phyloP scores from a whole-genome alignment of 352 stramenopile genomes.

The Pythium sp. region DNA sequence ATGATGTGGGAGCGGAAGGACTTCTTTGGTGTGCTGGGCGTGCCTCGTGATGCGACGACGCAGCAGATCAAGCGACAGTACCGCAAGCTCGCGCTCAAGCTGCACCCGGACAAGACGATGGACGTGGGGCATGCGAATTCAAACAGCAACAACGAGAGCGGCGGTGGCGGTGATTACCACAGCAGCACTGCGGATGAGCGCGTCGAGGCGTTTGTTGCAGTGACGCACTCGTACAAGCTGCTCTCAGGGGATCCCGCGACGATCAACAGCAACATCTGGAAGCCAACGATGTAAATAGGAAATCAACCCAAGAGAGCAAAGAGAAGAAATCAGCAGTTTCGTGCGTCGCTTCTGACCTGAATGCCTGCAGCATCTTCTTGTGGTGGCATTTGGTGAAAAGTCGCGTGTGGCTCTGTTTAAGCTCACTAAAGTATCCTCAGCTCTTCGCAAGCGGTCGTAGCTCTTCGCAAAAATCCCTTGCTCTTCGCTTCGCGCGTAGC shows the following conservation, averaged over 20 bases:
- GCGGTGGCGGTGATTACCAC: slow-evolving; percentile 13
- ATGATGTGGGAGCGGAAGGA: slow-evolving; percentile 82
- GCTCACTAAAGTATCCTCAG: neutral
- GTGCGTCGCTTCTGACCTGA: neutral
- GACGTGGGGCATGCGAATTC: slow-evolving; percentile 27
- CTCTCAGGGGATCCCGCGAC: slow-evolving; percentile 45
- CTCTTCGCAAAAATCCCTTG: neutral
- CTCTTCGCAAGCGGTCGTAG: neutral
- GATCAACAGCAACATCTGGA: slow-evolving; percentile 35
- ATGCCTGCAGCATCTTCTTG: neutral
- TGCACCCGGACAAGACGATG: slow-evolving; percentile 74
- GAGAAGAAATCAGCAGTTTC: neutral
- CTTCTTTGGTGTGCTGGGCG: slow-evolving; percentile 69
- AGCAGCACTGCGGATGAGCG: slow-evolving; percentile 36
- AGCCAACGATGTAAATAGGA: slow-evolving; percentile 13
- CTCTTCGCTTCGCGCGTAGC: neutral
- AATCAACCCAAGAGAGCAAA: neutral
- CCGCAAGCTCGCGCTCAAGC: slow-evolving; percentile 79
- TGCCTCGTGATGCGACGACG: slow-evolving; percentile 54
- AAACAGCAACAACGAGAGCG: slow-evolving; percentile 6
- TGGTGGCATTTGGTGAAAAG: neutral
- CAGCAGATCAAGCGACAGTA: slow-evolving; percentile 84
- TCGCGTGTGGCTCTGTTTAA: neutral
- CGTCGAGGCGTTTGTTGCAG: slow-evolving; percentile 78
- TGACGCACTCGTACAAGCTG: slow-evolving; percentile 79